Base-by-base conservation (phyloP, 2,329 filamentous ascomycete species). In the Tolypocladium guangdongense region DNA sequence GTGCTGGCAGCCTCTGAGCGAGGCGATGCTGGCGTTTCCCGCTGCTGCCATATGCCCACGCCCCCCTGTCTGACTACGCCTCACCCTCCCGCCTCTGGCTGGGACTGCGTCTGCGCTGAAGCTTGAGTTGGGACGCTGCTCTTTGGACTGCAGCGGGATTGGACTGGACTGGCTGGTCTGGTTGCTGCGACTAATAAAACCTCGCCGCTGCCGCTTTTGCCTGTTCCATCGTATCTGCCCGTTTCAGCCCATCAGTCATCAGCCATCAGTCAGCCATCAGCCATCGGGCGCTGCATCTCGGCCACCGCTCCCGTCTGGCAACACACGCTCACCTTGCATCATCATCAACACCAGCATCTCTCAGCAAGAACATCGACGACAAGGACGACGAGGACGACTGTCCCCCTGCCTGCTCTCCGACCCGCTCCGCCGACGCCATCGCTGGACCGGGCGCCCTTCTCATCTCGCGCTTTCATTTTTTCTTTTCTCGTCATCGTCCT, bases 131-230 rank as follows among this genome's bases (percentile, higher is more conserved):
- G 43, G 43, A 47, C 43, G 43, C 43, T 33, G 41, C 16, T 14
- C 24, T 27, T 18, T 30, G 41, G 43, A 27, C 27, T 27, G 27
- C 27, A 27, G 27, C 27, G 3, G 27, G 27, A 27, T 27, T 27
- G 27, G 27, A 27, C 27, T 32, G 43, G 24, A 4, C 27, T 32
- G 43, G 27, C 43, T 32, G 27, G 30, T 35, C 3, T 20, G 38
- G 30, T 30, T 10, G 12, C 36, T n/a, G 52, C 48, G 52, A 50
- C 41, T 50, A 53, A 53, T 53, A 53, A 53, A 53, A 50, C 48
- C 38, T 53, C 49, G 52, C 27, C 39, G 52, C 47, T 46, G 52
- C 52, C 16, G 27, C n/a, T 12, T 39, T 33, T 50, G 14, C 47
- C 38, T 38, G 43, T 22, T 32, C 46, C 46, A 50, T 49, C 47